These are phyloP conservation scores for Metschnikowia santaceciliae DNA, from an alignment of 805 yeast species.

Conservation along the genomic window DNA sequence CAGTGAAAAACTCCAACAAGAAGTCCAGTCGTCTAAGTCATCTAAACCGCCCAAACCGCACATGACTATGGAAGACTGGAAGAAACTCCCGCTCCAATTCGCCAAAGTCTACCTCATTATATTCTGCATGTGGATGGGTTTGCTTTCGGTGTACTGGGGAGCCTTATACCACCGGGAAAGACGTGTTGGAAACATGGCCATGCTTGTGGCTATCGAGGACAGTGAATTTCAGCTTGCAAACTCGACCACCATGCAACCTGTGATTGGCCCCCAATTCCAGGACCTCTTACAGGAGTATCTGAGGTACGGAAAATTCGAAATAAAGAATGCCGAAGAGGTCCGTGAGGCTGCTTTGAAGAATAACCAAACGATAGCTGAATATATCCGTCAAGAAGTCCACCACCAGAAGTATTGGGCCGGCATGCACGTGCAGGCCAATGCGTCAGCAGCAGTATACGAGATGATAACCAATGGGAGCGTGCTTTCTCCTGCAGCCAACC, in stretches of 20 bases:
- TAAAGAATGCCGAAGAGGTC: constrained; percentile 15
- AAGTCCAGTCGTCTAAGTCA: background rate
- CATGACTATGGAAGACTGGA: constrained; percentile 14
- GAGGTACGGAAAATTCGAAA: constrained; percentile 19
- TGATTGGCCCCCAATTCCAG: constrained; percentile 18
- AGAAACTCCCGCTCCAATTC: constrained; percentile 12
- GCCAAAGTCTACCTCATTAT: constrained; percentile 19
- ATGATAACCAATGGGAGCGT: constrained; percentile 15
- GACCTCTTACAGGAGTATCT: constrained; percentile 15
- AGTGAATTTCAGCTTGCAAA: constrained; percentile 13
- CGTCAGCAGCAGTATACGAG: constrained; percentile 24
- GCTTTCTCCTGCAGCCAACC: constrained; percentile 12
- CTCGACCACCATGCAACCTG: constrained; percentile 18
- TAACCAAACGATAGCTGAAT: constrained; percentile 20
- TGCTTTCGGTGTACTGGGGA: constrained; percentile 42
- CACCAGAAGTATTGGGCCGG: constrained; percentile 31
- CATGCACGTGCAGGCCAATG: constrained; percentile 22
- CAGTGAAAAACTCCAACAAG: background rate
- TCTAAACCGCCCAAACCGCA: background rate
- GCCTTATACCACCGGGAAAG: constrained; percentile 27
- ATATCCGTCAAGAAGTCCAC: constrained; percentile 21
- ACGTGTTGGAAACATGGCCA: constrained; percentile 29
- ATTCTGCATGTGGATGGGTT: constrained; percentile 23
- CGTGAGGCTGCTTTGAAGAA: constrained; percentile 13
- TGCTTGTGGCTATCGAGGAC: constrained; percentile 38